Base-by-base conservation (phyloP, 2,329 filamentous ascomycete species). In the Aspergillus alliaceus region DNA sequence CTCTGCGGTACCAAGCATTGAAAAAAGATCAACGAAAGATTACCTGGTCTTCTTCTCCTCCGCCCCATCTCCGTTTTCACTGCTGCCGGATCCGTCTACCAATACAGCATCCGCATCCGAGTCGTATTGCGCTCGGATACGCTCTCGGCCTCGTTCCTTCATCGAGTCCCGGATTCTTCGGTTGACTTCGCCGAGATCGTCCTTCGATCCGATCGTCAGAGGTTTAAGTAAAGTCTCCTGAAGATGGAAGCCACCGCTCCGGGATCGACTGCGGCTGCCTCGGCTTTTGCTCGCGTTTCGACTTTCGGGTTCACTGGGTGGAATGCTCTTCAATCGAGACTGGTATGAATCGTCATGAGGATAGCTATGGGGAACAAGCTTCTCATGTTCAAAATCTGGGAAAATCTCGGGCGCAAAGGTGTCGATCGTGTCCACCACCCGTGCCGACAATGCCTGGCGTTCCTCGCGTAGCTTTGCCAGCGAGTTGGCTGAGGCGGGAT, bases 351-450 rank as follows among this genome's bases (percentile, higher is more conserved):
- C 56, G 22, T 58, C 56, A 11, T 54, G 44, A 6, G 39, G 60
- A 44, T 42, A 48, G 14, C 44, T 22, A 12, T 57, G 44, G 12
- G 44, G 44, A 14, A 48, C 44, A 15, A 48, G 29, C 11, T 48
- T 48, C 44, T 48, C 44, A n/a, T 27, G 25, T 22, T 95, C 90
- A 70, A 96, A 99, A 78, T 99, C 95, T 15, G 92, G 89, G 78
- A 96, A 99, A 79, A 99, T 88, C 71, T 98, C 93, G 0, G 95
- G 95, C 0, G 95, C 95, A 11, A 99, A 86, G 18, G 90, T 91
- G 75, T 99, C 97, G 81, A 99, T 96, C 46, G 96, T 82, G 2
- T 95, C 86, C 1, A 93, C 96, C 35, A 99, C 92, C 70, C 95
- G 85, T 7, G 85, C 82, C 57, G 90, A 90, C 48, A 99, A 84